phyloP scores from a whole-genome alignment of 495 filamentous ascomycete species.

The Tuber aestivum region DNA sequence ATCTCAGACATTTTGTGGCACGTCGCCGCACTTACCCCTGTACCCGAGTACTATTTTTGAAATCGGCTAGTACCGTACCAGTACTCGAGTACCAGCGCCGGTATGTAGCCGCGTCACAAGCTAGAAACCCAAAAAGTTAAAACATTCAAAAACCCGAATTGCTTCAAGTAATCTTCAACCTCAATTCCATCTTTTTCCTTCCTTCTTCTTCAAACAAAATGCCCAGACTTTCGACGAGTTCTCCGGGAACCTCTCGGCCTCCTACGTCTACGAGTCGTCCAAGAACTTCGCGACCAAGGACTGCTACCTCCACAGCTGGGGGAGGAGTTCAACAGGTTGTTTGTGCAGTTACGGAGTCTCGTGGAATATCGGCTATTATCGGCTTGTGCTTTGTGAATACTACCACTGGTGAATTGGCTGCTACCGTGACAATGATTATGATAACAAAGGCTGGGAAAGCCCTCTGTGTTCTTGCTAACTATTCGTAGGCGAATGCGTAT shows the following conservation, averaged over 20 bases:
- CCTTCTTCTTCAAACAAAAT: conserved; percentile 13
- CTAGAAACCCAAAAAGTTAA: not conserved
- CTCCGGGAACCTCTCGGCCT: conserved; percentile 28
- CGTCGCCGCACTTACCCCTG: too few species aligned
- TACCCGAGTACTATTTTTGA: too few species aligned
- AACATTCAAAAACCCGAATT: not conserved
- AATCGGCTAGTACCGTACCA: too few species aligned
- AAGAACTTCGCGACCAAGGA: conserved; percentile 59
- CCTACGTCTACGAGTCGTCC: conserved; percentile 41
- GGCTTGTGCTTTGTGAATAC: conserved; percentile 86
- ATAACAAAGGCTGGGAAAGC: not conserved
- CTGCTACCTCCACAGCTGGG: conserved; percentile 54
- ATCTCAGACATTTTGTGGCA: too few species aligned
- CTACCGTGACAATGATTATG: conserved; percentile 15
- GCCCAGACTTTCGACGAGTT: conserved; percentile 19
- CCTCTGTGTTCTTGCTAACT: not conserved
- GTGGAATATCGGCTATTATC: conserved; percentile 76
- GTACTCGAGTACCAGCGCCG: too few species aligned
- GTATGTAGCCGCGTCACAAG: conserved; percentile 6
- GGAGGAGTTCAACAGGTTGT: conserved; percentile 65
- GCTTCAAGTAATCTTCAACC: not conserved
- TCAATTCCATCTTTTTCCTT: not conserved
- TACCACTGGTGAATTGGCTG: conserved; percentile 52
- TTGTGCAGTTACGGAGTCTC: conserved; percentile 86
- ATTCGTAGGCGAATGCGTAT: conserved; percentile 57